Conservation (phyloP, 768 basidiomycete species). For the Lactarius pseudohatsudake region DNA sequence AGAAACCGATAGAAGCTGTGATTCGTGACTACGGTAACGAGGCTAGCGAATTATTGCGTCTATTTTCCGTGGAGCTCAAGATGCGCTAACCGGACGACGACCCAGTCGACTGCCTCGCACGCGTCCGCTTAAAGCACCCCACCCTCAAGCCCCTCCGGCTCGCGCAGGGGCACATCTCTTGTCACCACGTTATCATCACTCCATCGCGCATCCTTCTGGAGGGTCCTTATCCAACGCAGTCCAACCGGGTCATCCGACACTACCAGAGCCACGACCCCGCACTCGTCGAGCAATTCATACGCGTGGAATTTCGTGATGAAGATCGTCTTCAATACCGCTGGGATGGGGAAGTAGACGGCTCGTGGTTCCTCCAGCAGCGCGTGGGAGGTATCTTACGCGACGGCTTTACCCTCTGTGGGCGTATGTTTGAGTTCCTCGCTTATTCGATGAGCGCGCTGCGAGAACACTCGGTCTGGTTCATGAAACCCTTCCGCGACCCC, state of each 20-base stretch:
- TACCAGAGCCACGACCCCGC: conserved; percentile 42
- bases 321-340: conserved; percentile 70
- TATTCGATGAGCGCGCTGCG: conserved; percentile 79
- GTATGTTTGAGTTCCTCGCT: conserved; percentile 75
- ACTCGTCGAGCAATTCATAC: conserved; percentile 67
- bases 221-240: conserved; percentile 73
- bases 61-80: conserved; percentile 52
- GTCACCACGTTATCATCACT: conserved; percentile 73
- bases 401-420: conserved; percentile 71
- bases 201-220: conserved; percentile 74
- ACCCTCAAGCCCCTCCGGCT: conserved; percentile 29
- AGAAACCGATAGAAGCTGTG: conserved; percentile 45
- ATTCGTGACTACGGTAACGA: conserved; percentile 35
- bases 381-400: conserved; percentile 45
- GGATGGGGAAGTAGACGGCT: conserved; percentile 63
- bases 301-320: conserved; percentile 85
- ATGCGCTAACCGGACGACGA: conserved; percentile 43
- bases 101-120: conserved; percentile 48
- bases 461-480: conserved; percentile 82
- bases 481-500: conserved; percentile 57
- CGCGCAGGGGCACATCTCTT: conserved; percentile 53
- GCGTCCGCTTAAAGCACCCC: conserved; percentile 34
- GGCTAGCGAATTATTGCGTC: conserved; percentile 52
- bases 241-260: conserved; percentile 76
- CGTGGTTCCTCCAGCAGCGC: conserved; percentile 45